Evolutionary conservation across 371 early-diverging fungal species (phyloP).

Genomic region (Rhizomucor pusillus): DNA sequence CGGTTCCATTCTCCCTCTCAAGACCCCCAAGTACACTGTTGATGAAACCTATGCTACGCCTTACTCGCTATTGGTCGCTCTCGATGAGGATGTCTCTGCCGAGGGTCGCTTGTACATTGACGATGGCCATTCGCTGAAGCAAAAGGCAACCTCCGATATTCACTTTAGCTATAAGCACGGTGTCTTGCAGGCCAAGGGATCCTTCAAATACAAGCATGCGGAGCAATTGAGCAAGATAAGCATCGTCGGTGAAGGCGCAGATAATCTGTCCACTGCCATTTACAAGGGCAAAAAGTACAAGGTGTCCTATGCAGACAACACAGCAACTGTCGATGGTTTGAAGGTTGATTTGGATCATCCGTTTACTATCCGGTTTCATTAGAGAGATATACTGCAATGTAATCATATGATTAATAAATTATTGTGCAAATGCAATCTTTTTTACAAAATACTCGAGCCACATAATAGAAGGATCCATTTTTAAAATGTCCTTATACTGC

Average conservation of each 20-base stretch:
- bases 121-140: slow-evolving; percentile 49
- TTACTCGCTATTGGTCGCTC: slow-evolving; percentile 48
- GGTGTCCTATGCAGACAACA: not conserved
- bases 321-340: not conserved
- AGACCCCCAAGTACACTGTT: slow-evolving; percentile 45
- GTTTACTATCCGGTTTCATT: no score
- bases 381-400: no score
- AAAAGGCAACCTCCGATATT: slow-evolving; percentile 24
- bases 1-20: slow-evolving; percentile 44
- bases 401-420: no score
- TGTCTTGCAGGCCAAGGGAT: slow-evolving; percentile 23
- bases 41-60: slow-evolving; percentile 38
- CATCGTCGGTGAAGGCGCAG: slow-evolving; percentile 9
- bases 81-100: slow-evolving; percentile 39
- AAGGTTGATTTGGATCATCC: no score
- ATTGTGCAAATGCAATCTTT: no score
- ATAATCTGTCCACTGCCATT: slow-evolving; percentile 5
- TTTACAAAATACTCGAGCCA: no score
- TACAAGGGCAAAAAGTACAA: slow-evolving; percentile 9
- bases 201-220: slow-evolving; percentile 24
- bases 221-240: slow-evolving; percentile 18
- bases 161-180: slow-evolving; percentile 22
- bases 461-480: no score
- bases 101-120: slow-evolving; percentile 56
- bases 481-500: no score